A percentile compares a stretch with the other conserved stretches of the same genome.
phyloP scores from a whole-genome alignment of 352 stramenopile species.

The Globisporangium recalcitrans region DNA sequence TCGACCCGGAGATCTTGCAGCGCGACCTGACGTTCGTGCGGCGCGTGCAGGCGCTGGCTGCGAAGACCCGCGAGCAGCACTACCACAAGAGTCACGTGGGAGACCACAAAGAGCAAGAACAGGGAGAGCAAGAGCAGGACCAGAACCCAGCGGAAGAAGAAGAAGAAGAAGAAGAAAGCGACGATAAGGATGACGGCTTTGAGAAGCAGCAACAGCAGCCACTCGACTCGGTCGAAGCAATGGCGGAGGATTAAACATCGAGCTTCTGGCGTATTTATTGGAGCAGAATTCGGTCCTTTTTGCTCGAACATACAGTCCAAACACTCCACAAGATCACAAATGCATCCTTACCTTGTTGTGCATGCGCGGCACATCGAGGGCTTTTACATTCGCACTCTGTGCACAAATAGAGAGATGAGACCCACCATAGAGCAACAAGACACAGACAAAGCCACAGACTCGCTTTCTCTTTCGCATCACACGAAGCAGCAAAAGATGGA shows the following conservation, averaged over 20 bases:
- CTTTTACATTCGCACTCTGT: too few species aligned
- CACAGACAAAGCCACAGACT: too few species aligned
- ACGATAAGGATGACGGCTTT: not conserved
- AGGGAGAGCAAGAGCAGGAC: not conserved
- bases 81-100: constrained; percentile 18
- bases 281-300: too few species aligned
- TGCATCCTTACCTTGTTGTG: too few species aligned
- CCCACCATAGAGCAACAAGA: too few species aligned
- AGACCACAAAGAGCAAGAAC: not conserved
- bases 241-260: not conserved
- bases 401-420: too few species aligned
- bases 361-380: too few species aligned
- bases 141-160: too few species aligned
- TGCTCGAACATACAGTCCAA: too few species aligned
- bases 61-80: constrained; percentile 37
- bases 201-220: not conserved
- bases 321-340: too few species aligned
- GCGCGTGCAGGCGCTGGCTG: constrained; percentile 45
- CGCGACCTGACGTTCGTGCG: constrained; percentile 57
- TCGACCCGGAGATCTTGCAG: constrained; percentile 36
- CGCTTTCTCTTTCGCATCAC: too few species aligned
- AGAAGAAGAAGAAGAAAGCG: not conserved
- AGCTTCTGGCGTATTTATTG: not conserved
- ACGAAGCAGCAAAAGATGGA: too few species aligned
- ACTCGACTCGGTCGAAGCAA: not conserved